These are phyloP conservation scores for Lachancea meyersii DNA, from an alignment of 805 yeast species.

Conservation along the genomic window DNA sequence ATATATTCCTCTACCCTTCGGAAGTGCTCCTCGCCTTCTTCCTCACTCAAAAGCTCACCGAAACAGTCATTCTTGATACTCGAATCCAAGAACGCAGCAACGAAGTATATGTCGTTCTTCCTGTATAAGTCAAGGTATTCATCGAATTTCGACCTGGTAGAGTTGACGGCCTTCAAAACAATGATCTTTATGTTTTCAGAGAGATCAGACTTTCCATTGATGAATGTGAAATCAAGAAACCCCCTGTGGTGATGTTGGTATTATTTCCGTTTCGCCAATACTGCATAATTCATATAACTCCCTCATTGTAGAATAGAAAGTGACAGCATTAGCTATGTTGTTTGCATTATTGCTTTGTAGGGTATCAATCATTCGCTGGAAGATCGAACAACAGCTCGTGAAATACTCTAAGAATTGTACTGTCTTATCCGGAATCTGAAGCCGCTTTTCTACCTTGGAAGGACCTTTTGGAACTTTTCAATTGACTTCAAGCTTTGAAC, in stretches of 20 bases:
- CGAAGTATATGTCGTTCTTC: constrained; percentile 6
- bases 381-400: constrained; percentile 3
- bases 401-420: constrained; percentile 5
- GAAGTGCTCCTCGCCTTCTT: background rate
- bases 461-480: background rate
- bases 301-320: constrained; percentile 1
- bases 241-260: background rate
- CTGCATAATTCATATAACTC: constrained; percentile 3
- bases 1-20: background rate
- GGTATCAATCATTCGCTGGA: background rate
- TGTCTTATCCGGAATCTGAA: background rate
- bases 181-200: constrained; percentile 4
- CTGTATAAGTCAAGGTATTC: constrained; percentile 3
- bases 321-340: background rate
- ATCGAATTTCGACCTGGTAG: constrained; percentile 1
- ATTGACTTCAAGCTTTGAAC: background rate
- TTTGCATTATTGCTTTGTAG: background rate
- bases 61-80: constrained; percentile 5
- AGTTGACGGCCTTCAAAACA: constrained; percentile 9
- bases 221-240: constrained; percentile 1
- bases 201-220: constrained; percentile 6
- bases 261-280: background rate
- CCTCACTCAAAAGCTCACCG: background rate
- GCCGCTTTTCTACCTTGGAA: constrained; percentile 1
- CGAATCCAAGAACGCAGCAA: constrained; percentile 9